Evolutionary conservation across 2,329 filamentous ascomycete genomes (phyloP).

Genomic region (Aphanocladium album): DNA sequence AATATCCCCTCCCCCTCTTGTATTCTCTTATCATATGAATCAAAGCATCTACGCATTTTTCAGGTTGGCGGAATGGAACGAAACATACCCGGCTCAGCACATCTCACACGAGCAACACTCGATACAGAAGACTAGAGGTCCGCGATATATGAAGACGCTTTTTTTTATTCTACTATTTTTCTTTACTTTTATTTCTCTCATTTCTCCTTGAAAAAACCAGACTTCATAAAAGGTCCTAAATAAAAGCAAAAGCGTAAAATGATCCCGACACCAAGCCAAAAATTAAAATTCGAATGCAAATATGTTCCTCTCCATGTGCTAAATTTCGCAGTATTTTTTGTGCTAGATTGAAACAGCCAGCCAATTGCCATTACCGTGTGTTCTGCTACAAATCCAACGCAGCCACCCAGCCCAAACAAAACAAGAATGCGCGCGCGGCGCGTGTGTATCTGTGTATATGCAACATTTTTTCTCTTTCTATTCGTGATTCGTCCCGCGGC

Average conservation of each 20-base stretch:
- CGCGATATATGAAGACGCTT: not conserved
- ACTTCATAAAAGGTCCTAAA: not conserved
- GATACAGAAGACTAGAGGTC: not conserved
- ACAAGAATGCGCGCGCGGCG: too few relatives aligned
- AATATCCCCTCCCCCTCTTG: not conserved
- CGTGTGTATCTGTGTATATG: too few relatives aligned
- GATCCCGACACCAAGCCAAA: not conserved
- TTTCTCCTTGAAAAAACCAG: not conserved
- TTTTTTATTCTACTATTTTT: not conserved
- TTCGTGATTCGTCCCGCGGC: not conserved
- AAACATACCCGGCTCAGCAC: not conserved
- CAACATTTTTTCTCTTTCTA: too few relatives aligned
- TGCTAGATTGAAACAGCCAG: not conserved
- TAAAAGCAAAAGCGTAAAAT: not conserved
- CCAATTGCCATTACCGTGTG: not conserved
- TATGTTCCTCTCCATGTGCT: not conserved
- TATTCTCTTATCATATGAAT: not conserved
- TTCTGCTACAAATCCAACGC: too few relatives aligned
- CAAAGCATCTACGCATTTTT: slow-evolving; percentile 4
- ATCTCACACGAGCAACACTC: slow-evolving; percentile 3
- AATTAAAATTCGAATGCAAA: too few relatives aligned
- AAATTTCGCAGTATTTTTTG: not conserved
- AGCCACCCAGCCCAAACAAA: too few relatives aligned
- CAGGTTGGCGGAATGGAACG: not conserved
- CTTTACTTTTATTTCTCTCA: not conserved